Evolutionary conservation across 176 grass and related monocot species (phyloP).

Genomic region (Aegilops sharonensis): DNA sequence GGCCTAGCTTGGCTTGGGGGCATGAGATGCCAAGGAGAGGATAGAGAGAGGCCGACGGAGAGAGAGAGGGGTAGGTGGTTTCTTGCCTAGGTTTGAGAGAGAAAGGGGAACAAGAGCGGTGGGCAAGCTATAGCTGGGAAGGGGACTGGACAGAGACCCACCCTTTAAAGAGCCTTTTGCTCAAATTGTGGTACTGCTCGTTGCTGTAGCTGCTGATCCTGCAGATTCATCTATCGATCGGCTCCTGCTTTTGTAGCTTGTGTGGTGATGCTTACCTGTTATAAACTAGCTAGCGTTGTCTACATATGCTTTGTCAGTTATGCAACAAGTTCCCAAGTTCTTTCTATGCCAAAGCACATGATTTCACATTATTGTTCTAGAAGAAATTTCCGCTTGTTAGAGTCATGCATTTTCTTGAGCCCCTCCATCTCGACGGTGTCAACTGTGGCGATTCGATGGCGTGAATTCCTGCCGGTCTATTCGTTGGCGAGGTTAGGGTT

Average conservation of each 20-base stretch:
- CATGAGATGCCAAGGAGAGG: constrained; percentile 9
- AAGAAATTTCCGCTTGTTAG: background rate
- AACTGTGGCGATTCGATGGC: too few species aligned
- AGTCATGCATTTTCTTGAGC: background rate
- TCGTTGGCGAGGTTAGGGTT: too few species aligned
- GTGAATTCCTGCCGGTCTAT: too few species aligned
- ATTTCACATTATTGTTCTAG: background rate
- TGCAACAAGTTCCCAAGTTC: background rate
- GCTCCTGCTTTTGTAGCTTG: constrained; percentile 15
- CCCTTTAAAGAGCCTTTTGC: constrained; percentile 70
- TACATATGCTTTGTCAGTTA: background rate
- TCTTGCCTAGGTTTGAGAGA: constrained; percentile 45
- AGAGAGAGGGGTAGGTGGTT: background rate
- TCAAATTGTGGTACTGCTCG: constrained; percentile 47
- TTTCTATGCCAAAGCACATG: background rate
- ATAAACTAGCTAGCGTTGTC: background rate
- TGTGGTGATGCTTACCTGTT: constrained; percentile 1
- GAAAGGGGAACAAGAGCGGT: constrained; percentile 14
- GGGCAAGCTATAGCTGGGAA: constrained; percentile 26
- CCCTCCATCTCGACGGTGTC: too few species aligned
- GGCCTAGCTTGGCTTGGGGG: background rate
- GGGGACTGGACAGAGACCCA: constrained; percentile 33
- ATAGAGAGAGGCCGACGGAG: too few species aligned
- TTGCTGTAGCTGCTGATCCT: constrained; percentile 39
- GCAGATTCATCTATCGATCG: constrained; percentile 27